phyloP scores from a whole-genome alignment of 2,329 filamentous ascomycete genomes.

The Chaetoscypha palmicola region DNA sequence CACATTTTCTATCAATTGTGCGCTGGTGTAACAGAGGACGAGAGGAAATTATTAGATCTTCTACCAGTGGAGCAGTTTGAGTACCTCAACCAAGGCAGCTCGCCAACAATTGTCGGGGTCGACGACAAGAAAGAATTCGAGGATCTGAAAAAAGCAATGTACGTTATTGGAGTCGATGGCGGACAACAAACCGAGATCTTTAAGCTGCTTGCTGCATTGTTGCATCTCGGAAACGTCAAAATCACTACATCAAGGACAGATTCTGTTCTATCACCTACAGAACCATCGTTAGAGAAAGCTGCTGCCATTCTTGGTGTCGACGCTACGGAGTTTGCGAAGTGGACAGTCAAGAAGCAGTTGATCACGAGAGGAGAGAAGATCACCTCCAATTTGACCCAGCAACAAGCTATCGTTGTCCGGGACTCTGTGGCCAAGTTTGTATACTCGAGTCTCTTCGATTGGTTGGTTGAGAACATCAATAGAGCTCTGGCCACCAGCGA shows the following conservation, averaged over 20 bases:
- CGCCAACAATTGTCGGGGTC: conserved; percentile 85
- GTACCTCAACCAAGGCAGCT: conserved; percentile 91
- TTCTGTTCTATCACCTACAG: conserved; percentile 70
- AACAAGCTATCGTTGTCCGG: conserved; percentile 87
- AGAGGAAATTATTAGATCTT: conserved; percentile 73
- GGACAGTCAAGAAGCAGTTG: conserved; percentile 98
- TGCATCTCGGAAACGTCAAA: conserved; percentile 95
- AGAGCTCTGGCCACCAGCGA: conserved; percentile 81
- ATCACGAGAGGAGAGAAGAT: conserved; percentile 97
- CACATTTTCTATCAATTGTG: conserved; percentile 98
- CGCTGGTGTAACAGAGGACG: conserved; percentile 78
- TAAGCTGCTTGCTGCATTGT: conserved; percentile 77
- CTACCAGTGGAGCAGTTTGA: conserved; percentile 84
- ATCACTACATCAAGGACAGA: conserved; percentile 87
- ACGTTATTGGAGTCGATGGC: conserved; percentile 75
- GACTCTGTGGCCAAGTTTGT: conserved; percentile 99
- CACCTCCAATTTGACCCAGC: conserved; percentile 86
- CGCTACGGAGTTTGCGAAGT: conserved; percentile 80
- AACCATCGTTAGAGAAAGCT: conserved; percentile 76
- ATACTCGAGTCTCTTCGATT: conserved; percentile 97
- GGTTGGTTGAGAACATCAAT: conserved; percentile 98
- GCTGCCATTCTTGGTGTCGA: conserved; percentile 84
- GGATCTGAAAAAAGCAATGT: conserved; percentile 77
- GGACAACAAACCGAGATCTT: conserved; percentile 79
- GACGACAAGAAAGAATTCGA: conserved; percentile 93